phyloP scores from a whole-genome alignment of 768 basidiomycete genomes.

The Tricholoma bakamatsutake region DNA sequence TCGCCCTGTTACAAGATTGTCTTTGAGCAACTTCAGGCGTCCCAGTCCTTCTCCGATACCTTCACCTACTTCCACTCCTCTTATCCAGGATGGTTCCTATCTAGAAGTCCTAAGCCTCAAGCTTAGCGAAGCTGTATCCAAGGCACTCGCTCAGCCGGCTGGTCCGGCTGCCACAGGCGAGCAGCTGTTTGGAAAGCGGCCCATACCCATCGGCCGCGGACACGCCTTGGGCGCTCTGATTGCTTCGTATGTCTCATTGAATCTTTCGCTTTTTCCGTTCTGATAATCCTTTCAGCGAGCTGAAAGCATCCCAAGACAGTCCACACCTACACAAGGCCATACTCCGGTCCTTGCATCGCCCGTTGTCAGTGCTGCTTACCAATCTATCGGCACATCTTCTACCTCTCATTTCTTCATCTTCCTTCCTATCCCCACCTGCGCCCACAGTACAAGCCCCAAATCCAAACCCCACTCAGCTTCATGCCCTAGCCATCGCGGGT shows the following conservation, averaged over 20 bases:
- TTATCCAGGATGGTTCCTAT: conserved; percentile 76
- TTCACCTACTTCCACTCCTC: conserved; percentile 32
- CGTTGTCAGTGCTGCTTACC: conserved; percentile 66
- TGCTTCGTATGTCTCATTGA: conserved; percentile 48
- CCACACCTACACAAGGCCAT: conserved; percentile 63
- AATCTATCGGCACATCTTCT: conserved; percentile 65
- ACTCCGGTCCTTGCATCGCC: conserved; percentile 67
- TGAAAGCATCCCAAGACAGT: conserved; percentile 59
- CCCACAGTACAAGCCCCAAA: conserved; percentile 45
- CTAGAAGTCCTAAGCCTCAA: conserved; percentile 71
- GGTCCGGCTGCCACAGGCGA: conserved; percentile 49
- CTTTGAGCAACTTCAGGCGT: conserved; percentile 54
- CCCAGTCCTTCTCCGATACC: conserved; percentile 49
- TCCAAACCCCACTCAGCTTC: conserved; percentile 61
- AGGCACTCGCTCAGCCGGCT: conserved; percentile 60
- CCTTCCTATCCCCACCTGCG: conserved; percentile 48
- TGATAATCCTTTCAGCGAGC: conserved; percentile 43
- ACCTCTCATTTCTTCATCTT: conserved; percentile 58
- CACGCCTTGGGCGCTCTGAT: conserved; percentile 61
- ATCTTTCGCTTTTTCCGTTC: neutral
- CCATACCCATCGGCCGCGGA: conserved; percentile 73
- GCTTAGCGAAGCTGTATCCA: conserved; percentile 77
- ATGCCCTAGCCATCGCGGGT: conserved; percentile 61
- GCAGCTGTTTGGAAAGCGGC: conserved; percentile 57
- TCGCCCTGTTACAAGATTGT: conserved; percentile 52